Base-by-base conservation (phyloP, 1,284 basidiomycete genomes). In the Puccinia horiana region DNA sequence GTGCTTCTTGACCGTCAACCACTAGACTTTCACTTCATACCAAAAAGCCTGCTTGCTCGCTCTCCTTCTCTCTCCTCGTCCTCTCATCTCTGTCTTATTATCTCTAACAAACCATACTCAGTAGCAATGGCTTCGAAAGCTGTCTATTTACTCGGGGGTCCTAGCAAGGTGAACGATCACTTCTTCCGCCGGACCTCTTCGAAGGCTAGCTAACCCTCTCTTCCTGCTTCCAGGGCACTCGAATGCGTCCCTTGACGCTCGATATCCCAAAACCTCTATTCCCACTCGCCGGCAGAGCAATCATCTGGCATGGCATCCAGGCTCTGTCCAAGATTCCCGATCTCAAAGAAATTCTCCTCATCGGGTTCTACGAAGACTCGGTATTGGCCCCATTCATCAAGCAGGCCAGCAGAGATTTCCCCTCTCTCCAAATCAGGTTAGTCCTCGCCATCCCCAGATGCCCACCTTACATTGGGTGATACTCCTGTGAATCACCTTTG, bases 281-380 rank as follows among this genome's bases (percentile, higher is more conserved):
- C 67, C 88, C 88, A 40, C 86, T 89, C 77, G 88, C 88, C 49
- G 89, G 89, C 73, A 88, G 88, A 87, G 82, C 82, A 1, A 76
- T 89, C 87, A 88, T 89, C 83, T 90, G 88, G 88, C 89, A 90
- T 85, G 88, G 88, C 18, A 86, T 89, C 52, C 86, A 87, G 35
- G 88, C 89, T 18, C 87, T 89, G 40, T 88, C 88, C 29, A 86
- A 88, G 78, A 87, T 89, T 16, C 86, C 87, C 9, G 88, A 88
- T 2, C 85, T 89, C 32, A 87, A 86, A 42, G 89, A 90, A 77
- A 86, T 89, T 49, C 84, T 89, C 84, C 87, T 90, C 81, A 88
- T 89, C 82, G 89, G 89, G 1, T 89, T 89, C 85, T 90, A 89
- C 86, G 88, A 89, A 79, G 89, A 90, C 84, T 84, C 86, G 3